Evolutionary conservation across 768 basidiomycete genomes (phyloP).

Genomic region (Calocera viscosa): DNA sequence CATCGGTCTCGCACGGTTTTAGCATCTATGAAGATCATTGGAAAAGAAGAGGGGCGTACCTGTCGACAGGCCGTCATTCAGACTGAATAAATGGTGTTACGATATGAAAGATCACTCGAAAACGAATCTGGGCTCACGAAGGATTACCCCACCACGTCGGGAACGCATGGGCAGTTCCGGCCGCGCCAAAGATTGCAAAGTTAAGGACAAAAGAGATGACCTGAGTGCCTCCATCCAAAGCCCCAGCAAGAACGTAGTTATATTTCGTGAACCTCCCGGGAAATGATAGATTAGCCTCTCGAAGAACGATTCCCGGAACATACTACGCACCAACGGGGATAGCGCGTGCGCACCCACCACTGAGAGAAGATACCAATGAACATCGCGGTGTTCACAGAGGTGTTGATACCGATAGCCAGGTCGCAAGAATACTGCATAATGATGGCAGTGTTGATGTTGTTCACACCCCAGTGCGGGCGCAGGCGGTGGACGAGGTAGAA

Average conservation of each 20-base stretch:
- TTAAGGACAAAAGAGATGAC: conserved; percentile 19
- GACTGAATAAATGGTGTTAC: no score
- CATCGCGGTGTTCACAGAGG: conserved; percentile 18
- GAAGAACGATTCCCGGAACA: no score
- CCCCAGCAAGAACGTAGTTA: conserved; percentile 33
- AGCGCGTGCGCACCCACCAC: conserved; percentile 26
- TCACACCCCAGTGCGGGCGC: conserved; percentile 14
- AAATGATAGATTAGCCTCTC: no score
- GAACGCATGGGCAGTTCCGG: conserved; percentile 15
- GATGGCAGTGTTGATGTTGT: conserved; percentile 17
- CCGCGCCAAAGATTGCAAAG: conserved; percentile 26
- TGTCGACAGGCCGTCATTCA: conserved; percentile 14
- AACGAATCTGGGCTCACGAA: no score
- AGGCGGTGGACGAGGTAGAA: conserved; percentile 18
- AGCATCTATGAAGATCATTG: no score
- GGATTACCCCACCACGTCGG: conserved; percentile 19
- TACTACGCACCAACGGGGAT: conserved; percentile 31
- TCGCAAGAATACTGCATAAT: conserved; percentile 22
- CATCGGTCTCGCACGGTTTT: no score
- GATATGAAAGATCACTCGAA: no score
- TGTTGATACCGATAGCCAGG: conserved; percentile 20
- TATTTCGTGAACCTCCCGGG: conserved; percentile 33
- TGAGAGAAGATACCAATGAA: conserved; percentile 21
- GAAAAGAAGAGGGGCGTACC: no score
- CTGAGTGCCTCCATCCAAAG: conserved; percentile 32